Evolutionary conservation across 2,329 filamentous ascomycete genomes (phyloP), one percentile per base, ranked within the genome.

Genomic region (Westerdykella ornata): DNA sequence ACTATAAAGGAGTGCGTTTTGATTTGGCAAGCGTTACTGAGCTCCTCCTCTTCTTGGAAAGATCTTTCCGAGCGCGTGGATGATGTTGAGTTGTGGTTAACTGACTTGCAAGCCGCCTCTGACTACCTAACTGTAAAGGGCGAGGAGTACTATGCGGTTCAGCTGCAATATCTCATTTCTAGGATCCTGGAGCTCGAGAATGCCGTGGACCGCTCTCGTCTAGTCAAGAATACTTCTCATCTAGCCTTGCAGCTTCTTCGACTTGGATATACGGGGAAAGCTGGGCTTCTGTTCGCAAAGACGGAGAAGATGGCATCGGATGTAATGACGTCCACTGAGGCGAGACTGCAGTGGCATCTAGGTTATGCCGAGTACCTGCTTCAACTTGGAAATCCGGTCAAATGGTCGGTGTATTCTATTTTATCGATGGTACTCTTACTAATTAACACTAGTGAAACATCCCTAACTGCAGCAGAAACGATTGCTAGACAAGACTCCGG

Each of bases 321-420:
- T 7, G 62, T 64, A 31, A 59, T 61, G 1, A 50, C 72, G 2
- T 69, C 72, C 3, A 63, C 66, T 8, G 64, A 74, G 37, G 68
- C 72, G 12, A 66, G 62, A 19, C 51, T 83, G 12, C 70, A 72
- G 26, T 84, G 84, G 60, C 77, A 88, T 49, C 67, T 95, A 5
- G 78, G 81, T 0, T 80, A 82, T 46, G 81, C 85, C 0, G 86
- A 94, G 60, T 88, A 88, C 60, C 72, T 82, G 19, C 69, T 89
- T 14, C 76, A 77, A 1, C 75, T 82, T 11, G 84, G 83, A 8
- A 79, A 81, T 37, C 67, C 77, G 13, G 74, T 81, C 8, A 80
- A 84, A 64, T 83, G 72, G 66, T 68, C 57, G 52, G 52, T 42
- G 4, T 0, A 30, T n/a, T 11, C n/a, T 13, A 12, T 16, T 17